phyloP scores from a whole-genome alignment of 768 basidiomycete genomes.

The Naganishia kalamii region DNA sequence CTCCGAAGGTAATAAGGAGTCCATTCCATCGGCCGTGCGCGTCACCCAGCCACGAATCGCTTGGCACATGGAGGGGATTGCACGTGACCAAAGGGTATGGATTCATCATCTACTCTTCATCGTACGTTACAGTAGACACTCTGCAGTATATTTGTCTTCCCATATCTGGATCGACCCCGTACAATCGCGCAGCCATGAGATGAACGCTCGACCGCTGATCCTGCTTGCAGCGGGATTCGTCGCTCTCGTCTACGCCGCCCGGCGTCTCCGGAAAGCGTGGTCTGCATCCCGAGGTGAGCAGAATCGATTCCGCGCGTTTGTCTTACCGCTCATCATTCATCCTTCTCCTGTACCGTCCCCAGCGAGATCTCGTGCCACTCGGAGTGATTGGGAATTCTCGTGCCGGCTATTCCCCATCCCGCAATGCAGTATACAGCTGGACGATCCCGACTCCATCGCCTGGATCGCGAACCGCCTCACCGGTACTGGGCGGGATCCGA shows the following conservation, averaged over 20 bases:
- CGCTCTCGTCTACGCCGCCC: background rate
- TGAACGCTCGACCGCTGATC: background rate
- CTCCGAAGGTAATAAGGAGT: no score
- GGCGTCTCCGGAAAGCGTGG: background rate
- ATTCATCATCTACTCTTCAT: no score
- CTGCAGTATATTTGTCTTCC: no score
- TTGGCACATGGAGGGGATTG: no score
- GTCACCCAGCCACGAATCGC: no score
- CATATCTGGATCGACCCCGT: no score
- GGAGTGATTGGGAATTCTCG: background rate
- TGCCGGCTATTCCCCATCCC: background rate
- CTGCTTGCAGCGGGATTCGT: background rate
- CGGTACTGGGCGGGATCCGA: background rate
- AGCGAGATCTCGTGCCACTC: background rate
- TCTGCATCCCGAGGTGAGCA: background rate
- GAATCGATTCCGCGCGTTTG: background rate
- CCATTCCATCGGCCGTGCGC: no score
- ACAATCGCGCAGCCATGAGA: background rate
- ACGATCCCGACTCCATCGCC: background rate
- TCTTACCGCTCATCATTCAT: background rate
- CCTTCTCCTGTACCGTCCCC: background rate
- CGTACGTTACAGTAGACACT: no score
- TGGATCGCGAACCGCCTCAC: background rate
- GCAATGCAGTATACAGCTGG: background rate
- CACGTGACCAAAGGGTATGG: no score